Conservation (phyloP, 2,329 filamentous ascomycete genomes). For the Pyricularia grisea region DNA sequence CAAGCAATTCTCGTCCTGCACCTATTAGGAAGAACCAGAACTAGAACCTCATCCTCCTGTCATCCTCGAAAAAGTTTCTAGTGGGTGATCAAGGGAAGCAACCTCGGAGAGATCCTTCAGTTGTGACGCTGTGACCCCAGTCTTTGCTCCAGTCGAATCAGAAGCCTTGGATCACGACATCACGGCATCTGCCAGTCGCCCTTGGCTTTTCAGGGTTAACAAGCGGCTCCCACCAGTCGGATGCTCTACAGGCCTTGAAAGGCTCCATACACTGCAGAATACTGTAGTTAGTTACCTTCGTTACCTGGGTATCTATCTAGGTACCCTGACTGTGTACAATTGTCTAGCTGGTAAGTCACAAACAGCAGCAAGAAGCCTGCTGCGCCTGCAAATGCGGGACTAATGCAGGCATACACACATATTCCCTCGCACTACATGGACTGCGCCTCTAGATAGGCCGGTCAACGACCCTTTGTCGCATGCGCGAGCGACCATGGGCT, state of each 20-base stretch:
- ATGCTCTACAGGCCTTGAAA: background rate
- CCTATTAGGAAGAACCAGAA: too few species aligned
- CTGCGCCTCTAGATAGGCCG: background rate
- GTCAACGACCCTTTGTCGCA: background rate
- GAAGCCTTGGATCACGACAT: background rate
- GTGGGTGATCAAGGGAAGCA: background rate
- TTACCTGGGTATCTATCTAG: background rate
- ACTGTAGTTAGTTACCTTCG: too few species aligned
- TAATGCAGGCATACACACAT: background rate
- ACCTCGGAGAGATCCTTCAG: background rate
- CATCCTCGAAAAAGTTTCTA: background rate
- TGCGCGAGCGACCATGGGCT: background rate
- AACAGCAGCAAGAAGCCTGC: background rate
- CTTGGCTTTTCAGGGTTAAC: background rate
- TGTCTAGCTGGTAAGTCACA: background rate
- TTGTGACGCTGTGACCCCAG: background rate
- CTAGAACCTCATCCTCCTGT: background rate
- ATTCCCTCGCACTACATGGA: background rate
- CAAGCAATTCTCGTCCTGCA: background rate
- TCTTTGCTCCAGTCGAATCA: background rate
- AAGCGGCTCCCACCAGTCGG: background rate
- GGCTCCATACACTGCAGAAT: background rate
- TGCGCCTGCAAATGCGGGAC: background rate
- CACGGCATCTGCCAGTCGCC: background rate
- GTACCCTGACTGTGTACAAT: background rate